Evolutionary conservation across 1,284 basidiomycete species (phyloP).

Genomic region (Cutaneotrichosporon sp.): DNA sequence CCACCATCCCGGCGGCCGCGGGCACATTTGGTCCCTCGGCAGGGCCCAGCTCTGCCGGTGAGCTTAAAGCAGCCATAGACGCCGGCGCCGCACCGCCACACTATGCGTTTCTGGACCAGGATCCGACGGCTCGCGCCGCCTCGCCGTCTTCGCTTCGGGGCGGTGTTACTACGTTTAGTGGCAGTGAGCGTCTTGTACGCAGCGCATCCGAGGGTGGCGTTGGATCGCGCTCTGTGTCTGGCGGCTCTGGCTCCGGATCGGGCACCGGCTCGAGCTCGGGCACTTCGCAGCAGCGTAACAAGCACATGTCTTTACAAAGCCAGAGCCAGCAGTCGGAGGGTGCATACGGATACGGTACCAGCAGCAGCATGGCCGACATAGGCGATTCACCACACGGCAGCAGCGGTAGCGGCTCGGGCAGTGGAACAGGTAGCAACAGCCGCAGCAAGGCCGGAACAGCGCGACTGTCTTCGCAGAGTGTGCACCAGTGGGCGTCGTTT

Average conservation of each 20-base stretch:
- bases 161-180: constrained; percentile 1
- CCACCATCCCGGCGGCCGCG: neutral
- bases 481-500: constrained; percentile 5
- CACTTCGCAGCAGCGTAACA: neutral
- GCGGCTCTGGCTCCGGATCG: too few species aligned
- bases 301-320: constrained; percentile 3
- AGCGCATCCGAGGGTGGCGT: too few species aligned
- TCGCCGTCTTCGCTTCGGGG: neutral
- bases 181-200: neutral
- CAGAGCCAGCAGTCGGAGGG: neutral
- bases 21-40: neutral
- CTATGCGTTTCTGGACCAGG: constrained; percentile 13
- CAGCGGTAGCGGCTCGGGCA: neutral
- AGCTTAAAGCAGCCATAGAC: constrained; percentile 1
- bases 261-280: too few species aligned
- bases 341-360: neutral
- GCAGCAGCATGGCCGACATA: constrained; percentile 1
- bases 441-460: neutral
- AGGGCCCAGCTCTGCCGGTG: neutral
- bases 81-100: constrained; percentile 7
- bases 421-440: neutral
- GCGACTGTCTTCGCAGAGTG: neutral
- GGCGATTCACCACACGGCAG: neutral
- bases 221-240: too few species aligned
- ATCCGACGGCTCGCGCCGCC: constrained; percentile 1